phyloP scores from a whole-genome alignment of 495 filamentous ascomycete species.

The Lophiotrema nucula region DNA sequence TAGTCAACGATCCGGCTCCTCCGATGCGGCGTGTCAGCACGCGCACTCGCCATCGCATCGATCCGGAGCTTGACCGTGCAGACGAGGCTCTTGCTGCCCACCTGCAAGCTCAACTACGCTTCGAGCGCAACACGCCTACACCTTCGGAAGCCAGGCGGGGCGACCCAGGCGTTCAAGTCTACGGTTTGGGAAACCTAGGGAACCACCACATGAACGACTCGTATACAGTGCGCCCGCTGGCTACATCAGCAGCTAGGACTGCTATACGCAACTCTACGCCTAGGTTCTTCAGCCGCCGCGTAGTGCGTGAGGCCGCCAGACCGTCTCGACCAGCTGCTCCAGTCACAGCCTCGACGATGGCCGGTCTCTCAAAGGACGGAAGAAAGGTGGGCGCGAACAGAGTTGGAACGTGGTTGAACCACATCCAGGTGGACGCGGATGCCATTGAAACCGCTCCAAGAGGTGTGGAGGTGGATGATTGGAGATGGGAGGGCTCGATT shows the following conservation, averaged over 20 bases:
- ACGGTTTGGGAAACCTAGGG: conserved; percentile 27
- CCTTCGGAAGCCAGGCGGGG: conserved; percentile 16
- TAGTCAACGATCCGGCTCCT: conserved; percentile 16
- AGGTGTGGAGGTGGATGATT: conserved; percentile 23
- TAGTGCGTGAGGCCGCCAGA: conserved; percentile 14
- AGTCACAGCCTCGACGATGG: conserved; percentile 31
- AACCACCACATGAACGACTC: conserved; percentile 33
- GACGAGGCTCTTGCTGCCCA: conserved; percentile 59
- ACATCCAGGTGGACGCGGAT: conserved; percentile 31
- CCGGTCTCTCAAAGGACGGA: conserved; percentile 32
- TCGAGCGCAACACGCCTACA: conserved; percentile 29
- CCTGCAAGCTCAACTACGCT: conserved; percentile 51
- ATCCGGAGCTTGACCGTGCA: conserved; percentile 30
- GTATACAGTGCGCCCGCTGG: conserved; percentile 27
- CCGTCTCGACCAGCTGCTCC: conserved; percentile 6
- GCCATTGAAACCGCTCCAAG: conserved; percentile 18
- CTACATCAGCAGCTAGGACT: conserved; percentile 14
- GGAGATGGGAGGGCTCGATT: conserved; percentile 22
- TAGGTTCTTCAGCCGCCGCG: conserved; percentile 22
- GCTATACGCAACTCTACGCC: conserved; percentile 14
- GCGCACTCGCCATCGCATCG: conserved; percentile 10
- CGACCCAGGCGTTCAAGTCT: conserved; percentile 22
- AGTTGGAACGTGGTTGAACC: conserved; percentile 35
- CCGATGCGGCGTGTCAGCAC: conserved; percentile 16
- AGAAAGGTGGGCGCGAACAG: conserved; percentile 27